Evolutionary conservation across 2,329 filamentous ascomycete species (phyloP), one percentile per base, ranked within the genome.

Genomic region (Claviceps capensis): DNA sequence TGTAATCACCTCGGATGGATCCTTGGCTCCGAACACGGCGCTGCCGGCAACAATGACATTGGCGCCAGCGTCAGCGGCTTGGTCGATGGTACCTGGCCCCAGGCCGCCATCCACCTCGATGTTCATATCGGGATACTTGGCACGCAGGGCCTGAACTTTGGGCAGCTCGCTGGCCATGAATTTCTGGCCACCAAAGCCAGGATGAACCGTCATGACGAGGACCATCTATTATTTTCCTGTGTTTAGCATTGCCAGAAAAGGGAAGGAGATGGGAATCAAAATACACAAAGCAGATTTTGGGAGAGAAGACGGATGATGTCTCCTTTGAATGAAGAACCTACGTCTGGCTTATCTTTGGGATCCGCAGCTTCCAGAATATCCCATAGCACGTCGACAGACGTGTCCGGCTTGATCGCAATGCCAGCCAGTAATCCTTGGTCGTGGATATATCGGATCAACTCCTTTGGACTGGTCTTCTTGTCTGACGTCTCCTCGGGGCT

Each of bases 21-120:
- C 87, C 63, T 88, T 78, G 17, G 93, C 91, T 38, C 90, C 89
- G 69, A 97, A 98, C 7, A 98, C 89, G 42, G 93, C 93, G 62
- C 88, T 95, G 34, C 93, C 93, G 11, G 93, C 91, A 49, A 98
- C 93, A 63, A 98, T 98, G 53, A 98, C 93, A 62, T 98, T 98
- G 52, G 93, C 93, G 37, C 93, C 93, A 0, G 93, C 93, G 55
- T 95, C 88, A 0, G 93, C 93, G 7, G 93, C 93, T 65, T 91
- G 86, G 62, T 93, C 90, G 60, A 98, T 93, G 0, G 93, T 98
- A 58, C 82, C 81, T 51, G 88, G 82, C 1, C 88, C 89, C 45
- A 98, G 69, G 3, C 93, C 93, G 50, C 93, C 93, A 66, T 98
- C 93, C 42, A 98, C 91, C 71, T 98, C 93, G 62, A 98, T 98